Conservation (phyloP, 1,139 yeast species). For the Yamadazyma sp. region DNA sequence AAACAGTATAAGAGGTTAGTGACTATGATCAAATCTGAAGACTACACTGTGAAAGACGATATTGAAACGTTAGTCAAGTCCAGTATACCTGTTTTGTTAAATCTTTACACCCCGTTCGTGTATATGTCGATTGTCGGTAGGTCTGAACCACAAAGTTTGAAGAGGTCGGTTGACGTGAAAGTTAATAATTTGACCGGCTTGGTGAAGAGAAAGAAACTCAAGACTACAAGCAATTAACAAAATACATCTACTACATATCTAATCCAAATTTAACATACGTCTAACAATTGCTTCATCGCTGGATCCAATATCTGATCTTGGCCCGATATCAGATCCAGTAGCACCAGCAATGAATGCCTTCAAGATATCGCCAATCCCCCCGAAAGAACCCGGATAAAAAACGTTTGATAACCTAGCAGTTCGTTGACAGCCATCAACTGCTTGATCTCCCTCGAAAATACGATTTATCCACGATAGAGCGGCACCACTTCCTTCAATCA, state of each 20-base stretch:
- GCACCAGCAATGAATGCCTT: constrained; percentile 9
- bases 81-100: constrained; percentile 26
- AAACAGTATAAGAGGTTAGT: constrained; percentile 34
- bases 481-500: constrained; percentile 28
- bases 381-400: constrained; percentile 22
- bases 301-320: constrained; percentile 10
- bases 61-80: constrained; percentile 21
- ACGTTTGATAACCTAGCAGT: constrained; percentile 23
- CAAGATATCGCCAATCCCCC: constrained; percentile 7
- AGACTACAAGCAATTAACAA: not conserved
- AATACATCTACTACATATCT: not conserved
- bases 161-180: constrained; percentile 6
- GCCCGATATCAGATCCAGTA: constrained; percentile 12
- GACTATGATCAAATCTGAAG: constrained; percentile 28
- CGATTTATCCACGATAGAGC: constrained; percentile 27
- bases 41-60: constrained; percentile 25
- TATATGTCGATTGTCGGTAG: constrained; percentile 9
- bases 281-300: not conserved
- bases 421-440: constrained; percentile 29
- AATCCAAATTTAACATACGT: not conserved
- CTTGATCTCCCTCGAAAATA: constrained; percentile 20
- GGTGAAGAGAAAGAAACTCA: constrained; percentile 24
- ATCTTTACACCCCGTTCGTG: constrained; percentile 7
- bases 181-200: constrained; percentile 29
- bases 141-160: constrained; percentile 12